These are phyloP conservation scores for Tylopilus subfusipes DNA, from an alignment of 768 basidiomycete genomes.

Conservation along the genomic window DNA sequence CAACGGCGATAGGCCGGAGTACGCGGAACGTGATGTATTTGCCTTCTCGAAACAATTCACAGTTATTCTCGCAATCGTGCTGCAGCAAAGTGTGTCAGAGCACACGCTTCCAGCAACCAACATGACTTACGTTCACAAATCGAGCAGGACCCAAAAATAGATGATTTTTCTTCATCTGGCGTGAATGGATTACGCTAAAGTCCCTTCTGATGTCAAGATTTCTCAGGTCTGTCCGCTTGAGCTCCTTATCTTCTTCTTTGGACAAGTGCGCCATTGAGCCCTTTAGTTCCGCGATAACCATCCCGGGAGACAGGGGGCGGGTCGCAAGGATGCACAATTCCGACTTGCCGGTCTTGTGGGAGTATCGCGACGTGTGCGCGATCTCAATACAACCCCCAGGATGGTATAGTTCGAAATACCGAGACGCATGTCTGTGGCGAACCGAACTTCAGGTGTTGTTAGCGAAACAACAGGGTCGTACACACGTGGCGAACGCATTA, in stretches of 20 bases:
- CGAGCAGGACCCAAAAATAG: constrained; percentile 88
- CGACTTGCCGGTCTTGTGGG: constrained; percentile 83
- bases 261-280: constrained; percentile 88
- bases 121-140: constrained; percentile 78
- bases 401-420: constrained; percentile 85
- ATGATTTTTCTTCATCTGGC: constrained; percentile 89
- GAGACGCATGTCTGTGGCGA: constrained; percentile 70
- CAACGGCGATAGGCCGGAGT: constrained; percentile 69
- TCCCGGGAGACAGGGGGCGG: constrained; percentile 59
- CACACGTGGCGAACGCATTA: constrained; percentile 91
- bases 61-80: constrained; percentile 91
- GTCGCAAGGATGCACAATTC: constrained; percentile 87
- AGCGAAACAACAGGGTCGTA: constrained; percentile 30
- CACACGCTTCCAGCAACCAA: background rate
- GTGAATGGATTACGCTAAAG: constrained; percentile 89
- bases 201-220: constrained; percentile 73
- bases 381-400: constrained; percentile 84
- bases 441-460: constrained; percentile 26
- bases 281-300: constrained; percentile 81
- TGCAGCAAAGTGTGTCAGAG: constrained; percentile 29
- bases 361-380: constrained; percentile 83
- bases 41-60: constrained; percentile 84
- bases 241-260: constrained; percentile 80
- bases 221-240: constrained; percentile 76
- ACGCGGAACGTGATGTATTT: constrained; percentile 87